Evolutionary conservation across 106 monocot species (phyloP).

Genomic region (Platanthera guangdongensis): DNA sequence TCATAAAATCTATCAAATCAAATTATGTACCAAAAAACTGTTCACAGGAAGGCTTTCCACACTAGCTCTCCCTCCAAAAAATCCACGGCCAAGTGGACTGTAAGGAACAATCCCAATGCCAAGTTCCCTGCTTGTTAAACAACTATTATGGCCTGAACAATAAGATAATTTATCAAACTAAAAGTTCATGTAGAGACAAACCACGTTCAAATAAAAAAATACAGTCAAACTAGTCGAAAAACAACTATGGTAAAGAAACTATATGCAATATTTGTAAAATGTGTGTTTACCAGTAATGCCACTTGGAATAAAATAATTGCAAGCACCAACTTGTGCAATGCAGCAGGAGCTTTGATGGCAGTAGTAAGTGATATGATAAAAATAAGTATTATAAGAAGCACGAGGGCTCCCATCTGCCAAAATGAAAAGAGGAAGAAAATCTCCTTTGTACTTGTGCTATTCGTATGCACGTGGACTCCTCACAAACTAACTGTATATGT

Average conservation of each 20-base stretch:
- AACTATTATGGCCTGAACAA: background rate
- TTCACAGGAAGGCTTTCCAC: constrained; percentile 20
- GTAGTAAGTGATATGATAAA: too few relatives aligned
- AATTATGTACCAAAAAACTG: constrained; percentile 21
- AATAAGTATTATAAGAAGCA: too few relatives aligned
- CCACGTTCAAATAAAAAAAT: background rate
- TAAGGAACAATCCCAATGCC: constrained; percentile 52
- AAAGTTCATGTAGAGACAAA: background rate
- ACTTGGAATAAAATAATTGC: background rate
- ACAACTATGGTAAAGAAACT: background rate
- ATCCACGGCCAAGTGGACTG: constrained; percentile 43
- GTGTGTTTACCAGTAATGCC: background rate
- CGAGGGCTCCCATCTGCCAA: too few relatives aligned
- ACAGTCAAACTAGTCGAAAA: background rate
- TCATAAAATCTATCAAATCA: background rate
- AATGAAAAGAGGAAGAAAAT: too few relatives aligned
- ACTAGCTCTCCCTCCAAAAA: constrained; percentile 40
- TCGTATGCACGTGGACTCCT: too few relatives aligned
- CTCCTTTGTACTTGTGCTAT: too few relatives aligned
- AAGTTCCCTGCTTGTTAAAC: constrained; percentile 27
- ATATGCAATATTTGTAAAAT: background rate
- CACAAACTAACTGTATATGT: too few relatives aligned
- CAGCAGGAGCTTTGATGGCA: background rate
- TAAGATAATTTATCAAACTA: background rate
- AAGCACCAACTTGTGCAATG: background rate